Conservation (phyloP, 345 rosid genomes). For the Draba incana region DNA sequence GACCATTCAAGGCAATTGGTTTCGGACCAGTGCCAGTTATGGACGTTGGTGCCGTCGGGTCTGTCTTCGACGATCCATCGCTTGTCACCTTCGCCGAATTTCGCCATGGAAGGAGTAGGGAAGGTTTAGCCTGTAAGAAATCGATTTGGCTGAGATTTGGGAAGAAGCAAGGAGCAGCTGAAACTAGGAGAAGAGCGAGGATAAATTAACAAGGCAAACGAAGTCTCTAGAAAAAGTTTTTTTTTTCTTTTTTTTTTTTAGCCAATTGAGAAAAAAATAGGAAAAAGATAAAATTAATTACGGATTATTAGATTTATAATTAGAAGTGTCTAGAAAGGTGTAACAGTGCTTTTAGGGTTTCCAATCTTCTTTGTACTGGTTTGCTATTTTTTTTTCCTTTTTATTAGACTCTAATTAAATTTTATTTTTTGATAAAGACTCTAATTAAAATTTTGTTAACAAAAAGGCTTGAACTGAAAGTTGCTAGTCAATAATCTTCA, state of each 20-base stretch:
- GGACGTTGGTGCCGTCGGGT: constrained; percentile 94
- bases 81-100: constrained; percentile 94
- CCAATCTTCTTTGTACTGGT: not conserved
- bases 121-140: constrained; percentile 15
- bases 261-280: not conserved
- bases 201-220: constrained; percentile 18
- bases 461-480: too few species aligned
- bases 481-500: too few species aligned
- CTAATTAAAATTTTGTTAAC: too few species aligned
- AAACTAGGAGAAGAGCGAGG: not conserved
- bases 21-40: constrained; percentile 99
- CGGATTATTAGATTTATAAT: not conserved
- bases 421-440: too few species aligned
- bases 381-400: not conserved
- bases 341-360: constrained; percentile 21
- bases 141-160: constrained; percentile 28
- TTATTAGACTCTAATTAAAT: too few species aligned
- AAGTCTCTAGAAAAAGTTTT: constrained; percentile 36
- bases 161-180: constrained; percentile 10
- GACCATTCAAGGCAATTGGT: constrained; percentile 94
- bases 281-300: not conserved
- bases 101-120: constrained; percentile 60
- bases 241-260: too few species aligned
- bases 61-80: constrained; percentile 99
- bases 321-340: constrained; percentile 19